phyloP scores from a whole-genome alignment of 257 asterid genomes.

The Solanum bukasovii region DNA sequence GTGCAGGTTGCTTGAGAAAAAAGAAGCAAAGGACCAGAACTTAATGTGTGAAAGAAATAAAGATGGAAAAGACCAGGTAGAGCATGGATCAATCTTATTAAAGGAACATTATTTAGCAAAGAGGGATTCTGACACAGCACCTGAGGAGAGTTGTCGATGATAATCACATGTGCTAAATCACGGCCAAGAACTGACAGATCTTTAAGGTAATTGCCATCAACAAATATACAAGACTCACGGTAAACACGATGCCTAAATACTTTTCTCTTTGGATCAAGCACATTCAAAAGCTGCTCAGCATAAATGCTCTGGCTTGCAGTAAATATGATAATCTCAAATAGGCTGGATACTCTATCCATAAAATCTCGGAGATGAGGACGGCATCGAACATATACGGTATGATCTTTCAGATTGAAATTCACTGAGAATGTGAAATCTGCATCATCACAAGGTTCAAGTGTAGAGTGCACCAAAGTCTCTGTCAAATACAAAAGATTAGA shows the following conservation, averaged over 20 bases:
- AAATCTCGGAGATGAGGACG: constrained; percentile 85
- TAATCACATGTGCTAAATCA: constrained; percentile 73
- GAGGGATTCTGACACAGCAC: constrained; percentile 21
- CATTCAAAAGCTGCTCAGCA: constrained; percentile 82
- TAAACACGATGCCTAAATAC: constrained; percentile 88
- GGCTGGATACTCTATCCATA: constrained; percentile 62
- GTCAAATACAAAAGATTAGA: constrained; percentile 18
- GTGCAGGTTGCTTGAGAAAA: not conserved
- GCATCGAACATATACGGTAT: constrained; percentile 72
- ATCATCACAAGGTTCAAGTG: constrained; percentile 78
- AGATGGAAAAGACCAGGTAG: not conserved
- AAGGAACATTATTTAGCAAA: not conserved
- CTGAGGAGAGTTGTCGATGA: constrained; percentile 97
- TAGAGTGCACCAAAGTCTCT: constrained; percentile 99
- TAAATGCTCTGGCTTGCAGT: constrained; percentile 99
- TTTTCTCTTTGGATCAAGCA: constrained; percentile 85
- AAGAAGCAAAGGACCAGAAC: not conserved
- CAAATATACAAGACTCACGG: constrained; percentile 84
- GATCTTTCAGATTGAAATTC: constrained; percentile 65
- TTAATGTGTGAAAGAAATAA: not conserved
- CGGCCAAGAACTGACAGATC: constrained; percentile 98
- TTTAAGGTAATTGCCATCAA: constrained; percentile 91
- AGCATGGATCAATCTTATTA: not conserved
- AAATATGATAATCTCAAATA: constrained; percentile 81
- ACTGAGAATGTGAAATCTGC: constrained; percentile 89